Evolutionary conservation across 441 rosid species (phyloP).

Genomic region (Arabidopsis lyrata): DNA sequence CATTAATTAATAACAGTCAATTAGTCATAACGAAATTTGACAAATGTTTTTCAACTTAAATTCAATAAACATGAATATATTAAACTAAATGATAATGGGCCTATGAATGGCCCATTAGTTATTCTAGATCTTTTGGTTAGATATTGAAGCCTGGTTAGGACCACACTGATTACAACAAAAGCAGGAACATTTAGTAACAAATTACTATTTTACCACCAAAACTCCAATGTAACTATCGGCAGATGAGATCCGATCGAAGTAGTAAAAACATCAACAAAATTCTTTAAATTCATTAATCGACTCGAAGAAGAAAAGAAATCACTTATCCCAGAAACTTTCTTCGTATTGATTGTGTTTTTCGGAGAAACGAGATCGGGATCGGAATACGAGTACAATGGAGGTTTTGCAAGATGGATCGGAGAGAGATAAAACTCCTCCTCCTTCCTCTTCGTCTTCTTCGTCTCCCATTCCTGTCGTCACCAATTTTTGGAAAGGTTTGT

Average conservation of each 20-base stretch:
- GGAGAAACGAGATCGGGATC: conserved; percentile 47
- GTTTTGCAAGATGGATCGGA: conserved; percentile 75
- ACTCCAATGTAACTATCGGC: conserved; percentile 13
- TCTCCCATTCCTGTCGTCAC: conserved; percentile 84
- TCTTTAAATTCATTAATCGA: conserved; percentile 5
- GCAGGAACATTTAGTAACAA: not conserved
- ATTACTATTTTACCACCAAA: conserved; percentile 40
- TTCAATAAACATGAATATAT: not conserved
- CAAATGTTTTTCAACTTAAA: not conserved
- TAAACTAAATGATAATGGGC: not conserved
- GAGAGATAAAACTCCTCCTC: conserved; percentile 61
- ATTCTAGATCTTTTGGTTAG: not conserved
- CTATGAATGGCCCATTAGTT: not conserved
- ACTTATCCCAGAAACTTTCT: conserved; percentile 24
- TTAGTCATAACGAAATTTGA: not conserved
- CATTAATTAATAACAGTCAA: not conserved
- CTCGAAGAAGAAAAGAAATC: conserved; percentile 22
- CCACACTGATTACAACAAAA: not conserved
- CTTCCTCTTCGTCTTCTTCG: conserved; percentile 54
- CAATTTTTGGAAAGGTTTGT: conserved; percentile 94
- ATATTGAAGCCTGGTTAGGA: conserved; percentile 26
- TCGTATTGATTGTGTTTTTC: conserved; percentile 28
- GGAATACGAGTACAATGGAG: conserved; percentile 59
- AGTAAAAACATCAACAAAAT: not conserved
- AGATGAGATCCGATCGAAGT: conserved; percentile 45